A percentile compares a stretch with the other conserved stretches of the same genome.
Conservation (phyloP, 306 rosid species). For the Rubus idaeus region DNA sequence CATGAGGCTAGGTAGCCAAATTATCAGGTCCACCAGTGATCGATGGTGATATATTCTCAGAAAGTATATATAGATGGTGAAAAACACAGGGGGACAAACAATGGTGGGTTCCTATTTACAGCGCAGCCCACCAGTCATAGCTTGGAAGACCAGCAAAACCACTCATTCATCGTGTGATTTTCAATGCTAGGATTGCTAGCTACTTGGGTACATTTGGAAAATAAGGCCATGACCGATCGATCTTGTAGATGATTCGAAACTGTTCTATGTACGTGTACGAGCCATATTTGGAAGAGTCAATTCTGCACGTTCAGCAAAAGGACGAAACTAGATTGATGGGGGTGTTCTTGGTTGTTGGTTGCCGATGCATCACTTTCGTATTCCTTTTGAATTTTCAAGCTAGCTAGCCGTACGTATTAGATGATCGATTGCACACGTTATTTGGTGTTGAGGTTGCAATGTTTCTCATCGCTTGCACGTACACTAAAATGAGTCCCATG, state of each 20-base stretch:
- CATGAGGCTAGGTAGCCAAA: no score
- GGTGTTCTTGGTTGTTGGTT: background rate
- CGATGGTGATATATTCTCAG: no score
- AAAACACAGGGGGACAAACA: slow-evolving; percentile 32
- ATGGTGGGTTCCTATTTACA: slow-evolving; percentile 42
- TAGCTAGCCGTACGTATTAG: background rate
- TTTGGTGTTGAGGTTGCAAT: background rate
- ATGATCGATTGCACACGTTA: background rate
- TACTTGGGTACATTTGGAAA: no score
- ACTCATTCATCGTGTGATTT: slow-evolving; percentile 9
- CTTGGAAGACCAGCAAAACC: slow-evolving; percentile 17
- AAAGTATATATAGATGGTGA: background rate
- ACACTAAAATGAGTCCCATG: background rate
- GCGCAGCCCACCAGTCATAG: slow-evolving; percentile 18
- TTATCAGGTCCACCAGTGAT: no score
- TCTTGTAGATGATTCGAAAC: background rate
- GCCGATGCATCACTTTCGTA: background rate
- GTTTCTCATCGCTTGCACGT: background rate
- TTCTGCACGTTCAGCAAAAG: background rate
- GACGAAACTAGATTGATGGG: background rate
- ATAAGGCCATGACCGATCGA: no score
- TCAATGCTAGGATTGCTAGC: background rate
- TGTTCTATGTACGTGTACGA: background rate
- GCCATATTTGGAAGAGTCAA: background rate
- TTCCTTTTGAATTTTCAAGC: background rate